These are phyloP conservation scores for Cymbidium sinense DNA, from an alignment of 106 monocot species.

Conservation along the genomic window DNA sequence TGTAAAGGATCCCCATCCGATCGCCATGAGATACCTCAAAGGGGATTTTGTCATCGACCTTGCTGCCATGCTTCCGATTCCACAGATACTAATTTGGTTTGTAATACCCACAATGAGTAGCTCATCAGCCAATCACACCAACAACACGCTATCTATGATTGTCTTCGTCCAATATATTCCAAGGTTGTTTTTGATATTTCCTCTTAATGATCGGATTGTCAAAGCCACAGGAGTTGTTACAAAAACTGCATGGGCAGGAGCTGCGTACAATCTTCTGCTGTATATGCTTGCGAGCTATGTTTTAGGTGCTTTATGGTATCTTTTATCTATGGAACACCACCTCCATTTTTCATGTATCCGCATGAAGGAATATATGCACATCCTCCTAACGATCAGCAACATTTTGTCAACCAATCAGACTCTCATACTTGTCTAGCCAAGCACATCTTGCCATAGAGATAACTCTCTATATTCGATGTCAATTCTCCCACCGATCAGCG, in stretches of 20 bases:
- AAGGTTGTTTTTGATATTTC: conserved; percentile 64
- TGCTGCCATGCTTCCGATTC: conserved; percentile 69
- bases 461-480: too few species aligned
- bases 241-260: conserved; percentile 78
- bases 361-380: too few species aligned
- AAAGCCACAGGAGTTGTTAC: conserved; percentile 74
- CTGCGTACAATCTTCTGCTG: conserved; percentile 83
- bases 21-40: conserved; percentile 57
- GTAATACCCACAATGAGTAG: conserved; percentile 65
- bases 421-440: too few species aligned
- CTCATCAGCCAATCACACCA: conserved; percentile 58
- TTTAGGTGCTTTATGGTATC: conserved; percentile 77
- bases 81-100: conserved; percentile 83
- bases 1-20: conserved; percentile 58
- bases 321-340: conserved; percentile 81
- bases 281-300: conserved; percentile 96
- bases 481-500: too few species aligned
- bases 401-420: too few species aligned
- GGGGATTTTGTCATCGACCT: conserved; percentile 72
- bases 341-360: too few species aligned
- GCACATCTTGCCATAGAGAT: too few species aligned
- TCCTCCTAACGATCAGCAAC: too few species aligned
- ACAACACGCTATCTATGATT: conserved; percentile 63
- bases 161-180: conserved; percentile 87
- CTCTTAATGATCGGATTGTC: conserved; percentile 64